Percentiles rank a stretch among this genome's conserved stretches.
Evolutionary conservation across 495 filamentous ascomycete species (phyloP).

Genomic region (Hyaloscypha variabilis): DNA sequence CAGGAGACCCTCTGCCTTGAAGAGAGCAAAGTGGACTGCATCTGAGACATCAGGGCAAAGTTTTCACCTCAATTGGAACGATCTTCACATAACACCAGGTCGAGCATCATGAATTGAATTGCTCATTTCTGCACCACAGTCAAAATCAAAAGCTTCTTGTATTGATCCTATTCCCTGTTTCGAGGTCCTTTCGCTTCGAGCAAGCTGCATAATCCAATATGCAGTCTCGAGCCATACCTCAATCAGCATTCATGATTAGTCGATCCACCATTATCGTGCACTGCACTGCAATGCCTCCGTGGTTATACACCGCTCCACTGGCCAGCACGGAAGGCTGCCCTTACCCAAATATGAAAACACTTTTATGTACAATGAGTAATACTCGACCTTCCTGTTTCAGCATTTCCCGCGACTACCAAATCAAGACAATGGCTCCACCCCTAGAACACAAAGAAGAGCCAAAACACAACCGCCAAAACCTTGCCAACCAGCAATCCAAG

Average conservation of each 20-base stretch:
- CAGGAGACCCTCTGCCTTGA: no score
- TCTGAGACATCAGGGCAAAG: no score
- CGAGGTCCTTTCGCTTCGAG: not conserved
- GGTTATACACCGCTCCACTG: slow-evolving; percentile 3
- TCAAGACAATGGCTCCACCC: not conserved
- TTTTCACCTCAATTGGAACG: no score
- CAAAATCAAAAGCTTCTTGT: not conserved
- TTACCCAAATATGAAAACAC: not conserved
- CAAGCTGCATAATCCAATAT: not conserved
- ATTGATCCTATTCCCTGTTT: not conserved
- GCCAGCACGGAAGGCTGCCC: not conserved
- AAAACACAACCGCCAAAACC: slow-evolving; percentile 17
- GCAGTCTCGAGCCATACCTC: not conserved
- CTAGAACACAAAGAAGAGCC: slow-evolving; percentile 1
- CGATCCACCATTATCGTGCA: not conserved
- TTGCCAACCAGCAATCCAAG: slow-evolving; percentile 20
- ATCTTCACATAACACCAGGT: no score
- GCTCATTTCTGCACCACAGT: not conserved
- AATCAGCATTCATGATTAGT: not conserved
- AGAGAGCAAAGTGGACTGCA: no score
- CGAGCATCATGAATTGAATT: not conserved
- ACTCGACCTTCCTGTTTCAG: not conserved
- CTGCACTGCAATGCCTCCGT: not conserved
- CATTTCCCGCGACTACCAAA: not conserved
- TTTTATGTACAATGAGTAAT: not conserved